phyloP scores from a whole-genome alignment of 345 rosid genomes.

The Erucastrum elatum region DNA sequence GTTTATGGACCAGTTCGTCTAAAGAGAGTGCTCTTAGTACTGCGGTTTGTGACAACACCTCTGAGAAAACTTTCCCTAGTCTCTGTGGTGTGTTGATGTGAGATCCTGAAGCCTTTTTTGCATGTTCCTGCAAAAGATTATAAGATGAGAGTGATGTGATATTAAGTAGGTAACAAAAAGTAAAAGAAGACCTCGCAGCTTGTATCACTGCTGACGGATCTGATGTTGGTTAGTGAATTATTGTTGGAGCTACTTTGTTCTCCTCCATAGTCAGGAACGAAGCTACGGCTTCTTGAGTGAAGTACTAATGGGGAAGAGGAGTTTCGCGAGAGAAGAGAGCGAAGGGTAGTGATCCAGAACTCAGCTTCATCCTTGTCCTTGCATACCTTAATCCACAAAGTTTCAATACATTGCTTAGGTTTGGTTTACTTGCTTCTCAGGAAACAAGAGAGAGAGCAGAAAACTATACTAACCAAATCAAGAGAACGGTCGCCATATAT shows the following conservation, averaged over 20 bases:
- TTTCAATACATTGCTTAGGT: conserved; percentile 3
- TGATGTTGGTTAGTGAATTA: conserved; percentile 25
- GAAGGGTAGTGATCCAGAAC: conserved; percentile 46
- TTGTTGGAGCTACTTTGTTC: conserved; percentile 27
- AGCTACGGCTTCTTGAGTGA: conserved; percentile 41
- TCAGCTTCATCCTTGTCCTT: conserved; percentile 49
- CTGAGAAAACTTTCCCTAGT: conserved; percentile 60
- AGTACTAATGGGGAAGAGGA: conserved; percentile 28
- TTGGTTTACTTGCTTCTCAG: not conserved
- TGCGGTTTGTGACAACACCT: conserved; percentile 52
- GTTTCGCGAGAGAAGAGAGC: conserved; percentile 38
- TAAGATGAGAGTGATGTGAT: conserved; percentile 14
- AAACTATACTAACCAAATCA: conserved; percentile 55
- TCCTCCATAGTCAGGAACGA: conserved; percentile 26
- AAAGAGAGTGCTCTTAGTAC: conserved; percentile 46
- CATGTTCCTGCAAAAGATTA: conserved; percentile 43
- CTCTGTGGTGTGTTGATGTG: conserved; percentile 39
- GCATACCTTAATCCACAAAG: conserved; percentile 47
- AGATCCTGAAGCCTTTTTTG: conserved; percentile 34
- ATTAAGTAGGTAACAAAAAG: conserved; percentile 15
- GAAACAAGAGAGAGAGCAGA: not conserved
- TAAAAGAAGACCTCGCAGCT: conserved; percentile 44
- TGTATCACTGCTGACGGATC: conserved; percentile 46
- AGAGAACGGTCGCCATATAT: conserved; percentile 66
- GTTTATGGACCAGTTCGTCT: conserved; percentile 44